Conservation (phyloP, 2,329 filamentous ascomycete genomes). For the Arthrobotrys sphaeroides region DNA sequence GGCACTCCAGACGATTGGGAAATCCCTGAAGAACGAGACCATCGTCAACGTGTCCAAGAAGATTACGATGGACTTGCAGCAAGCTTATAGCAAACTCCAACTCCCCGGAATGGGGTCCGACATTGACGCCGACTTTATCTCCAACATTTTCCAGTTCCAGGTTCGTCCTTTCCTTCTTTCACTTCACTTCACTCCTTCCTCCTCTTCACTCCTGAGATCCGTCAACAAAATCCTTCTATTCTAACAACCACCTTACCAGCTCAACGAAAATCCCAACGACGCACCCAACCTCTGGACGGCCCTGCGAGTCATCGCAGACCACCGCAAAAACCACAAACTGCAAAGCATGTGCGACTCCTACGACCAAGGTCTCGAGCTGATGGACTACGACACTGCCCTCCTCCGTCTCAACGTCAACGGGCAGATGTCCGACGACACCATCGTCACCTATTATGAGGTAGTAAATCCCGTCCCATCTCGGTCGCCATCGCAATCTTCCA, state of each 20-base stretch:
- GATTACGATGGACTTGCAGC: conserved; percentile 60
- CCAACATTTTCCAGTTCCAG: conserved; percentile 38
- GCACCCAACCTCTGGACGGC: conserved; percentile 39
- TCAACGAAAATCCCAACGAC: conserved; percentile 36
- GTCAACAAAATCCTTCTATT: neutral
- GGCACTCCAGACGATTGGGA: conserved; percentile 70
- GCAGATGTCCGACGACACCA: conserved; percentile 36
- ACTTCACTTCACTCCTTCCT: neutral
- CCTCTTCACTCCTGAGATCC: neutral
- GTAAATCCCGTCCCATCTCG: neutral
- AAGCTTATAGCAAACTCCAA: conserved; percentile 29
- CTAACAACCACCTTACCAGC: neutral
- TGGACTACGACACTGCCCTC: conserved; percentile 43
- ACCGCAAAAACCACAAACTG: conserved; percentile 28
- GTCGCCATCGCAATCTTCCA: neutral
- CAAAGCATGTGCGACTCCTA: conserved; percentile 24
- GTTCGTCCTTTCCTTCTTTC: too few relatives aligned
- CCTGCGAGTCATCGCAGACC: conserved; percentile 33
- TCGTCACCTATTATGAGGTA: conserved; percentile 47
- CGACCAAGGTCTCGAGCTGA: conserved; percentile 30
- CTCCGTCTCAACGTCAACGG: conserved; percentile 18
- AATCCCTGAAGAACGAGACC: conserved; percentile 67
- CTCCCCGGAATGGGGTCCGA: neutral
- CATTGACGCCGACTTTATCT: conserved; percentile 28
- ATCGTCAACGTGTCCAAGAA: conserved; percentile 70